phyloP scores from a whole-genome alignment of 2,329 filamentous ascomycete genomes.

The Pseudocercospora musae region DNA sequence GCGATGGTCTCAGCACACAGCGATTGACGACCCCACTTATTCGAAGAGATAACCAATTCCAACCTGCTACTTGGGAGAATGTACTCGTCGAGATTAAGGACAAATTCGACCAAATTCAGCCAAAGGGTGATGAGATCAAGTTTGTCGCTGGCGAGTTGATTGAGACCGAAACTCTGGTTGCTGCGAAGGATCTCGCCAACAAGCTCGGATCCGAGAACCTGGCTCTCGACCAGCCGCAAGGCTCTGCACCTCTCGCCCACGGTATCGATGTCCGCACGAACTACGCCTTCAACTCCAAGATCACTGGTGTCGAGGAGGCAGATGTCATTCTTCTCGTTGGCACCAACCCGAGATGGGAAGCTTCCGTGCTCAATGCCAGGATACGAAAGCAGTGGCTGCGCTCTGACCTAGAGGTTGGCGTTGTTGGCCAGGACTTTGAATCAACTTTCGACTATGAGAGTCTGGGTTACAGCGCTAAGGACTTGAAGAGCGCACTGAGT shows the following conservation, averaged over 20 bases:
- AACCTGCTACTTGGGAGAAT: conserved; percentile 93
- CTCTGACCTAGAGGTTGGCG: conserved; percentile 87
- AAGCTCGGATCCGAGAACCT: conserved; percentile 95
- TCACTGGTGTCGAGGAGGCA: conserved; percentile 89
- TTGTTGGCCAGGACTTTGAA: conserved; percentile 86
- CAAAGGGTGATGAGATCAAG: conserved; percentile 93
- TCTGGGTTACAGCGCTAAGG: conserved; percentile 72
- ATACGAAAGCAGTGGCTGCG: conserved; percentile 98
- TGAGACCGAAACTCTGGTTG: conserved; percentile 89
- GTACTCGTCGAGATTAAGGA: conserved; percentile 81
- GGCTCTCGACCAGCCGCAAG: conserved; percentile 83
- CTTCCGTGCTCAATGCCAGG: conserved; percentile 89
- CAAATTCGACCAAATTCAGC: conserved; percentile 74
- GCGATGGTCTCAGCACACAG: conserved; percentile 94
- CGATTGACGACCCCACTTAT: conserved; percentile 89
- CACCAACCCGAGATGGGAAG: conserved; percentile 93
- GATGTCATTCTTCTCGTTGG: conserved; percentile 89
- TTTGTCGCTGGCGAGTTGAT: conserved; percentile 85
- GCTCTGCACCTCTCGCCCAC: conserved; percentile 80
- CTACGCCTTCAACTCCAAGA: conserved; percentile 94
- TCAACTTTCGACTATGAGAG: conserved; percentile 96
- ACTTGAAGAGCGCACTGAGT: conserved; percentile 79
- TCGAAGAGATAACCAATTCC: conserved; percentile 83
- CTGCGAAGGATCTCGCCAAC: conserved; percentile 96
- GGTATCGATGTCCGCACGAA: conserved; percentile 91